Conservation (phyloP, 1,139 yeast genomes). For the Saccharomyces hybrid region DNA sequence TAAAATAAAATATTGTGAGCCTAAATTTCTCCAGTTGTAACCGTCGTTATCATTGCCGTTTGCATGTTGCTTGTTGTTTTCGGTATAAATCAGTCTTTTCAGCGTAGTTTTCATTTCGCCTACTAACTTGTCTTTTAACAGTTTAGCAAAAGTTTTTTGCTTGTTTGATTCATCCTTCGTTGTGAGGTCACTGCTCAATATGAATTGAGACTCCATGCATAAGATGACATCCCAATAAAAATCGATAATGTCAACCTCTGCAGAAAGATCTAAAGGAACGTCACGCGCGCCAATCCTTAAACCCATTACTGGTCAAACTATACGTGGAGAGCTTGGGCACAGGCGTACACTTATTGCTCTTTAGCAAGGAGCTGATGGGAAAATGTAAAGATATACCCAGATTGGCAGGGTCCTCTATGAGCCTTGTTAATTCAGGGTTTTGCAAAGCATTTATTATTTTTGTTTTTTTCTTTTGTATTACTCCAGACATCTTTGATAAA, state of each 20-base stretch:
- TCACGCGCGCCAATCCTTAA: slow-evolving; percentile 30
- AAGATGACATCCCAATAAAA: slow-evolving; percentile 29
- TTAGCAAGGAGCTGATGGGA: slow-evolving; percentile 17
- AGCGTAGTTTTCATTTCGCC: slow-evolving; percentile 8
- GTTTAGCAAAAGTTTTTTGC: slow-evolving; percentile 5
- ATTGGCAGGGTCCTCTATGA: slow-evolving; percentile 9
- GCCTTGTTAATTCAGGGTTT: slow-evolving; percentile 9
- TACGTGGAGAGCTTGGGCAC: slow-evolving; percentile 9
- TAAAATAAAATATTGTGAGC: slow-evolving; percentile 18
- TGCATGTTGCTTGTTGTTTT: background rate
- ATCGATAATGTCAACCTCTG: slow-evolving; percentile 15
- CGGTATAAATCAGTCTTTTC: slow-evolving; percentile 3
- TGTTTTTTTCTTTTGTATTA: background rate
- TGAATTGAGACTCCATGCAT: slow-evolving; percentile 24
- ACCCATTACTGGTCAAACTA: slow-evolving; percentile 16
- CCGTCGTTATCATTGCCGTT: background rate
- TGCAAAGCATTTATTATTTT: background rate
- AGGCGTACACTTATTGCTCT: slow-evolving; percentile 6
- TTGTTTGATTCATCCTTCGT: background rate
- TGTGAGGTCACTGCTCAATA: slow-evolving; percentile 10
- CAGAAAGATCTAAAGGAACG: slow-evolving; percentile 13
- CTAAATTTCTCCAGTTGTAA: slow-evolving; percentile 20
- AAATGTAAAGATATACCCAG: slow-evolving; percentile 17
- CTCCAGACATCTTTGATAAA: background rate
- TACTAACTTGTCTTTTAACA: slow-evolving; percentile 19